Conservation (phyloP, 768 basidiomycete species). For the Naganishia vishniacii region DNA sequence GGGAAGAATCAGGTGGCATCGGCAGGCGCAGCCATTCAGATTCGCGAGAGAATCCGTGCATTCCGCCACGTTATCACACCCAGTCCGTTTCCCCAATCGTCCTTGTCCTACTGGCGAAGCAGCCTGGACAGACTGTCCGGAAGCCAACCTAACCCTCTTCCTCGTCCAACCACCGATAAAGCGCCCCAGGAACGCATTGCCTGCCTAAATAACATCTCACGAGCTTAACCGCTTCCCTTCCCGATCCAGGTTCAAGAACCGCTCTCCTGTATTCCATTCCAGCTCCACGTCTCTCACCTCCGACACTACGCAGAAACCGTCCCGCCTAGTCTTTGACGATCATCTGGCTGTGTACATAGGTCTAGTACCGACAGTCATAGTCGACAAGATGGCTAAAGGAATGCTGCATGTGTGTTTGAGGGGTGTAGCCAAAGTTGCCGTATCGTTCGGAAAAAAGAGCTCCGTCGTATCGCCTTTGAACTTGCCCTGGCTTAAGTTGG, state of each 20-base stretch:
- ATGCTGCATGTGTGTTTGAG: conserved; percentile 1
- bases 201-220: conserved; percentile 7
- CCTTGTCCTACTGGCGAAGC: too few species aligned
- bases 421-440: background rate
- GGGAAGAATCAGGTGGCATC: too few species aligned
- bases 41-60: too few species aligned
- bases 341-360: conserved; percentile 1
- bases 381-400: conserved; percentile 5
- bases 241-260: conserved; percentile 18
- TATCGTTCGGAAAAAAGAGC: background rate
- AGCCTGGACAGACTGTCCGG: too few species aligned
- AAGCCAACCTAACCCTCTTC: background rate
- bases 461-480: background rate
- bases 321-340: background rate
- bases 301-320: background rate
- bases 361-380: conserved; percentile 19
- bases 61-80: too few species aligned
- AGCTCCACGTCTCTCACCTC: background rate
- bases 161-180: conserved; percentile 8
- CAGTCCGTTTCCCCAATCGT: too few species aligned
- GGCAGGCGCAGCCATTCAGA: too few species aligned
- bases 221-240: background rate
- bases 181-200: background rate
- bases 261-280: background rate
- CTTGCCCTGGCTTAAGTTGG: conserved; percentile 2